Evolutionary conservation across 75 land plant species (phyloP), one percentile per base, ranked within the genome.

Genomic region (Pinus albicaulis): DNA sequence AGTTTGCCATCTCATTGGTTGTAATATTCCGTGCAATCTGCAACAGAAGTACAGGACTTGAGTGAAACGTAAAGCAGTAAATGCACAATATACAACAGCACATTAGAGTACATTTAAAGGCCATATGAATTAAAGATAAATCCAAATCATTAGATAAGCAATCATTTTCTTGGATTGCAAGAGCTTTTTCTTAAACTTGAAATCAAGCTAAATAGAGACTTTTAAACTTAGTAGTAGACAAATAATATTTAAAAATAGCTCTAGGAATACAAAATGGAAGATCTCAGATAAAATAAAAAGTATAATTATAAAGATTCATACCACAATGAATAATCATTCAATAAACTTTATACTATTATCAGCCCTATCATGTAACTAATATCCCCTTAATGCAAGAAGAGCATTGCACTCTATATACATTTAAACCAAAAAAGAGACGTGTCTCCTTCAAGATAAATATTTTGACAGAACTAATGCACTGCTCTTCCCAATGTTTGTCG

Each of bases 1-100:
- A 59, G 80, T 96, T 96, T 52, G 98, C 86, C 73, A 92, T 56
- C 88, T 96, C 99, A 78, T 96, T 96, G 19, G 99, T 92, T 16
- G 99, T 96, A 56, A 96, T 89, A 72, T 96, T 96, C 22, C 95
- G 87, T 36, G 98, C 88, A 72, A 96, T 89, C 99, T 96, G 91
- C 81, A 81, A 12, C 53, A 48, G 53, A 48, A 48, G 53, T 24
- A 34, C 7, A 36, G 44, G n/a, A 41, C 48, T 68, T 16, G 10
- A 68, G 48, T 10, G 48, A 36, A 66, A 38, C 22, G 10, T 22
- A n/a, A n/a, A 23, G 64, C 73, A 19, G 34, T 16, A 34, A 28
- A 7, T 76, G 17, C 19, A 68, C n/a, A 41, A 76, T 20, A 72
- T 76, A 28, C 77, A 70, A 4, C 26, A 23, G 22, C 77, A 63